Conservation (phyloP, 352 stramenopile genomes). For the Globisporangium solare region DNA sequence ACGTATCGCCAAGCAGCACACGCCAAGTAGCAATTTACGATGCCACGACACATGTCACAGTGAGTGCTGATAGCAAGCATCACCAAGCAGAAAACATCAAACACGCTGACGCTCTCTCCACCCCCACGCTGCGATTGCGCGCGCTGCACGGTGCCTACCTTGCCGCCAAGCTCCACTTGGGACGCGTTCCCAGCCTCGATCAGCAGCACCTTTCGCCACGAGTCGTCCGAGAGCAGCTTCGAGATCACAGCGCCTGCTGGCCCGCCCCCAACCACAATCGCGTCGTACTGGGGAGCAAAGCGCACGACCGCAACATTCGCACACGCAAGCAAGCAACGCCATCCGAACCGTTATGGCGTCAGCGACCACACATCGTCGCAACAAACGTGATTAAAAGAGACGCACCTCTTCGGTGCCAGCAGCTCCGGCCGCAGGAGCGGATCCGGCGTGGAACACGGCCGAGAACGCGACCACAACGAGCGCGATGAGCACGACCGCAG, state of each 20-base stretch:
- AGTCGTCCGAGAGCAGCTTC: conserved; percentile 47
- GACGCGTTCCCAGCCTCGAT: conserved; percentile 61
- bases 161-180: conserved; percentile 46
- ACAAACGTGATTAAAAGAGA: not conserved
- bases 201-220: conserved; percentile 53
- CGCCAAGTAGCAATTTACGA: not conserved
- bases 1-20: not conserved
- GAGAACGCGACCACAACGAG: not conserved
- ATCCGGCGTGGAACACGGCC: not conserved
- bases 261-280: conserved; percentile 58
- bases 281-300: conserved; percentile 33
- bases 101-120: not conserved
- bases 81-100: not conserved
- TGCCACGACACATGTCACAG: not conserved
- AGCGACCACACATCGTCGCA: not conserved
- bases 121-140: not conserved
- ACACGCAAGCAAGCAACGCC: not conserved
- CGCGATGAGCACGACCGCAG: not conserved
- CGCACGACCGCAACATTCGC: not conserved
- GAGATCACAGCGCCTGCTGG: conserved; percentile 53
- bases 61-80: not conserved
- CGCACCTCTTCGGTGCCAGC: not conserved
- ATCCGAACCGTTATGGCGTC: not conserved
- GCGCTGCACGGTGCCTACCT: conserved; percentile 19
- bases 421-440: not conserved